A percentile compares a stretch with the other conserved stretches of the same genome.
Conservation (phyloP, 2,329 filamentous ascomycete genomes). For the Diaporthe helianthi region DNA sequence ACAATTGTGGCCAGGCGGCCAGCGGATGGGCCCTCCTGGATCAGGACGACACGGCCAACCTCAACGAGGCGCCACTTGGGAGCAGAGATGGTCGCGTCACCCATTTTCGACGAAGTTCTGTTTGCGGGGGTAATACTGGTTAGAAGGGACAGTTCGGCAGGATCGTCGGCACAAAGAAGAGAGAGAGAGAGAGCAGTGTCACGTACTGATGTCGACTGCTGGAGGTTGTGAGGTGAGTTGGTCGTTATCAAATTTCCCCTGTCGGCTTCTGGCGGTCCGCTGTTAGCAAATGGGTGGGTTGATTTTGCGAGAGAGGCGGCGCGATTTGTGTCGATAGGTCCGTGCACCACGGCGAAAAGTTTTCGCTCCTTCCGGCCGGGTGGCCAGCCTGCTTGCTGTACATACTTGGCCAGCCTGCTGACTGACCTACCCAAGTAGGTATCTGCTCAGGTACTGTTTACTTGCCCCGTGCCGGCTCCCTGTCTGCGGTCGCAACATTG, state of each 20-base stretch:
- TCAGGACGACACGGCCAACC: constrained; percentile 95
- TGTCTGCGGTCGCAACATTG: neutral
- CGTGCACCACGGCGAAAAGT: constrained; percentile 25
- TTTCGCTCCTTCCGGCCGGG: constrained; percentile 7
- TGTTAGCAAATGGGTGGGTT: constrained; percentile 27
- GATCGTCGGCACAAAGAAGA: constrained; percentile 4
- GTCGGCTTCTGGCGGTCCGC: constrained; percentile 31
- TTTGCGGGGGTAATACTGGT: constrained; percentile 39
- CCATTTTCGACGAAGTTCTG: constrained; percentile 75
- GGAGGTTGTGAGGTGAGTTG: constrained; percentile 30
- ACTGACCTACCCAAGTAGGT: no score
- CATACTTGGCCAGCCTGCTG: no score
- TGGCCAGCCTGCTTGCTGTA: no score
- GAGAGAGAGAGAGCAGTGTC: constrained; percentile 10
- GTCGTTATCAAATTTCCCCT: constrained; percentile 30
- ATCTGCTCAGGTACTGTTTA: no score
- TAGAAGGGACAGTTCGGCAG: constrained; percentile 35
- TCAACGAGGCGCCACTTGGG: constrained; percentile 95
- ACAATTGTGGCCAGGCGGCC: constrained; percentile 93
- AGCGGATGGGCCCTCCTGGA: constrained; percentile 80
- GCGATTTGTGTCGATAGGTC: constrained; percentile 23
- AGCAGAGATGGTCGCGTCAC: constrained; percentile 81
- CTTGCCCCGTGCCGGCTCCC: neutral
- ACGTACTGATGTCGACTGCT: constrained; percentile 29
- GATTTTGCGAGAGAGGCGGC: constrained; percentile 19